phyloP scores from a whole-genome alignment of 83 land plant species.

The Larix sibirica region DNA sequence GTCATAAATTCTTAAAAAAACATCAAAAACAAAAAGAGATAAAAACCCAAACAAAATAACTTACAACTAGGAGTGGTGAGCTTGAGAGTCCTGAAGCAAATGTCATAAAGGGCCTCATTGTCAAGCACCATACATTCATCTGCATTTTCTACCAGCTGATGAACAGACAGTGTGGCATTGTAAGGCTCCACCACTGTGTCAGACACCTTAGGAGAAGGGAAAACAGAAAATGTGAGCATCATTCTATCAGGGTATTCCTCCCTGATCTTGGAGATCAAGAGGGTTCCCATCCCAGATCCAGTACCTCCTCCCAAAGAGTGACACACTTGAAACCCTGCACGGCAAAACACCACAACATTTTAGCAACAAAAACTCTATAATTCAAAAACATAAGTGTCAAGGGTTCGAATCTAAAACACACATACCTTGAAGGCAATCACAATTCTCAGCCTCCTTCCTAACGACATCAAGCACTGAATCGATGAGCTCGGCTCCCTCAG shows the following conservation, averaged over 20 bases:
- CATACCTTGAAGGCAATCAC: slow-evolving; percentile 59
- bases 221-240: slow-evolving; percentile 39
- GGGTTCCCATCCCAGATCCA: slow-evolving; percentile 36
- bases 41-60: background rate
- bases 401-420: background rate
- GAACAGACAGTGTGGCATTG: slow-evolving; percentile 35
- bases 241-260: slow-evolving; percentile 36
- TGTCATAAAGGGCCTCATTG: slow-evolving; percentile 30
- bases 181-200: slow-evolving; percentile 38
- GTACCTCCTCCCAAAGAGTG: slow-evolving; percentile 38
- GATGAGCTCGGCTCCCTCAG: slow-evolving; percentile 62
- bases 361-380: background rate
- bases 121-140: slow-evolving; percentile 40
- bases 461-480: slow-evolving; percentile 60
- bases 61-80: slow-evolving; percentile 36
- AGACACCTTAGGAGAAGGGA: slow-evolving; percentile 32
- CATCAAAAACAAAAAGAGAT: too few species aligned
- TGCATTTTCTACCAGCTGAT: slow-evolving; percentile 34
- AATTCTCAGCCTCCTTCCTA: slow-evolving; percentile 63
- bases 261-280: slow-evolving; percentile 29
- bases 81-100: slow-evolving; percentile 38
- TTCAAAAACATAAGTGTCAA: background rate
- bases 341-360: background rate
- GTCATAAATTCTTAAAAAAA: too few species aligned
- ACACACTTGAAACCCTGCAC: slow-evolving; percentile 32